Percentiles rank a stretch among this genome's conserved stretches.
Evolutionary conservation across 768 basidiomycete genomes (phyloP).

Genomic region (Kwoniella heveanensis): DNA sequence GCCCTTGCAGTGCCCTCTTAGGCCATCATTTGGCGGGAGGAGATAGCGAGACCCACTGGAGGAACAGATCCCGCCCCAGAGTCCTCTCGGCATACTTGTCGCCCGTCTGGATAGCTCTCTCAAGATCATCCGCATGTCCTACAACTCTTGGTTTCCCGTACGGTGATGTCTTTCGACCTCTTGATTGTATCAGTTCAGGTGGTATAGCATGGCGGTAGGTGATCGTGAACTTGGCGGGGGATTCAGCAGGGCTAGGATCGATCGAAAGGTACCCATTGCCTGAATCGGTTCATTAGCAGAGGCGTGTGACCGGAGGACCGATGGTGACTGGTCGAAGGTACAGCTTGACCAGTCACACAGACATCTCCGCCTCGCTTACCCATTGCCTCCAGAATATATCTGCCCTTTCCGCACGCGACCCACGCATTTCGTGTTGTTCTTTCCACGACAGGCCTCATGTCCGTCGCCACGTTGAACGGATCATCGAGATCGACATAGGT

Average conservation of each 20-base stretch:
- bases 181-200: neutral
- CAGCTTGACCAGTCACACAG: too few species aligned
- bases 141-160: constrained; percentile 19
- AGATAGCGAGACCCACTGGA: constrained; percentile 29
- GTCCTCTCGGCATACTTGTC: constrained; percentile 38
- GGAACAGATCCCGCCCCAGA: constrained; percentile 29
- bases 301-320: too few species aligned
- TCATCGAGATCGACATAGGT: constrained; percentile 45
- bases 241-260: constrained; percentile 10
- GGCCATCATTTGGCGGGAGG: too few species aligned
- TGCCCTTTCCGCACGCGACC: constrained; percentile 69
- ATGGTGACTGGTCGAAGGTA: too few species aligned
- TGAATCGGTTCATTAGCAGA: neutral
- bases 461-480: constrained; percentile 35
- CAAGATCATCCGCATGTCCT: constrained; percentile 40
- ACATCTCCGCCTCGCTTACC: constrained; percentile 18
- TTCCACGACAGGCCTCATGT: constrained; percentile 9
- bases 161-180: constrained; percentile 5
- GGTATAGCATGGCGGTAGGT: constrained; percentile 35
- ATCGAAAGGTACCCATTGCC: constrained; percentile 40
- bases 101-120: constrained; percentile 40
- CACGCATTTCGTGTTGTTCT: constrained; percentile 37
- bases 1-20: too few species aligned
- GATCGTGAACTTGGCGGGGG: constrained; percentile 19
- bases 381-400: constrained; percentile 61